These are phyloP conservation scores for Penicillium diatomitis DNA, from an alignment of 495 filamentous ascomycete genomes.

Conservation along the genomic window DNA sequence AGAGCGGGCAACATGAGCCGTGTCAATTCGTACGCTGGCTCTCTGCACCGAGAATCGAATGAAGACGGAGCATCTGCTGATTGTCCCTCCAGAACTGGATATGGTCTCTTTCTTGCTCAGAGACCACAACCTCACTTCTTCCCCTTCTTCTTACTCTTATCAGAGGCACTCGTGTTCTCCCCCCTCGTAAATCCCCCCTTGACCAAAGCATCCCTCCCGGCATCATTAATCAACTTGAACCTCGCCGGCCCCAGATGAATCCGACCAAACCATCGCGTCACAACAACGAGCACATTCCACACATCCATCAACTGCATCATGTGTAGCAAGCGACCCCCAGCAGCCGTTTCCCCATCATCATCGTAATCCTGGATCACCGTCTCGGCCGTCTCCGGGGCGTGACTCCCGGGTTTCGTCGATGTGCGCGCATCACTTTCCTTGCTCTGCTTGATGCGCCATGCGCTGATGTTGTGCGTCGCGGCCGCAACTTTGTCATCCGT, in stretches of 20 bases:
- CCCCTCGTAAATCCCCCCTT: conserved; percentile 60
- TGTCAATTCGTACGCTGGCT: too few species aligned
- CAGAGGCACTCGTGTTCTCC: conserved; percentile 22
- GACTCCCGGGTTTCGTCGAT: not conserved
- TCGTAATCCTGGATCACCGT: conserved; percentile 79
- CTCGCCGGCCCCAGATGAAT: conserved; percentile 77
- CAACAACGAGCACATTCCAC: conserved; percentile 88
- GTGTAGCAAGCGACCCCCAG: conserved; percentile 74
- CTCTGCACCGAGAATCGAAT: too few species aligned
- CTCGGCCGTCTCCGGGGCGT: conserved; percentile 30
- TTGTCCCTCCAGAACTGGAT: too few species aligned
- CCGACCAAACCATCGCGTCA: conserved; percentile 92
- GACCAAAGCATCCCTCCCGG: conserved; percentile 76
- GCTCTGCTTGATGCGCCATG: conserved; percentile 49
- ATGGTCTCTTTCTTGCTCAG: not conserved
- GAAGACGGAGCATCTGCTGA: too few species aligned
- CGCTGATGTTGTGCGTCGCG: conserved; percentile 87
- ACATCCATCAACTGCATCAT: conserved; percentile 92
- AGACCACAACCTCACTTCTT: conserved; percentile 37
- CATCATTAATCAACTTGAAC: conserved; percentile 81
- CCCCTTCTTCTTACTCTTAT: conserved; percentile 49
- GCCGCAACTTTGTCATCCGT: conserved; percentile 72
- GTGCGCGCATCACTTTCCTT: conserved; percentile 14
- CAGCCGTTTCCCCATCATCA: conserved; percentile 95
- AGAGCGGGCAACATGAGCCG: too few species aligned